Base-by-base conservation (phyloP, 345 rosid genomes). In the Conringia planisiliqua region DNA sequence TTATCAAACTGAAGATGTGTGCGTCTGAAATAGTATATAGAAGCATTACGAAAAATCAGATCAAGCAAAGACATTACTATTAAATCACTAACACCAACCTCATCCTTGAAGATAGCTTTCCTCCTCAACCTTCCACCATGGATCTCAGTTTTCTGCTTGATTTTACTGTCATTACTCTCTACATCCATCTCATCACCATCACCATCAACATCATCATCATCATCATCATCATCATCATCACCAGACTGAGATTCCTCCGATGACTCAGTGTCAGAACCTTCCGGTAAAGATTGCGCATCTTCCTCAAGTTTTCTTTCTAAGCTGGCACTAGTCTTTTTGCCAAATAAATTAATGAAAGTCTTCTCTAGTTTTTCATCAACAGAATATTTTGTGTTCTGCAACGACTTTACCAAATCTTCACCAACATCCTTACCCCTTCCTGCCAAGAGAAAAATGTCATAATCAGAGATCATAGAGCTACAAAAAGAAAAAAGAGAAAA, bases 301-400 rank as follows among this genome's bases (percentile, higher is more conserved):
- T 78, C 72, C 73, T 71, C 68, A 52, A 44, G 62, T 51, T 78
- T 73, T 66, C 59, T 48, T 80, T 80, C 87, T 40, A 84, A 79
- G 50, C 63, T 63, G 27, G 47, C 35, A 72, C 46, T 64, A 62
- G 72, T 74, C 63, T 83, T 82, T 82, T 82, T 81, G 66, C 96
- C 57, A 64, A 92, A 92, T 71, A 90, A 77, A 65, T 71, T 77
- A 73, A 95, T 92, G 79, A 82, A 85, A 79, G 96, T 90, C 68
- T 86, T 83, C n/a, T 84, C 89, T 48, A 95, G 73, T 75, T 92
- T 90, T 79, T 95, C 97, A 65, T 95, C 92, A 76, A 95, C 81
- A 17, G 96, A 88, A 81, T 86, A 92, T 72, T 86, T 90, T 59
- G 95, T 82, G 56, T 85, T 88, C 78, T 92, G 97, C 43, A 95